A percentile compares a stretch with the other conserved stretches of the same genome.
Evolutionary conservation across 23 red algal genomes (phyloP).

Genomic region (Gracilaria caudata): DNA sequence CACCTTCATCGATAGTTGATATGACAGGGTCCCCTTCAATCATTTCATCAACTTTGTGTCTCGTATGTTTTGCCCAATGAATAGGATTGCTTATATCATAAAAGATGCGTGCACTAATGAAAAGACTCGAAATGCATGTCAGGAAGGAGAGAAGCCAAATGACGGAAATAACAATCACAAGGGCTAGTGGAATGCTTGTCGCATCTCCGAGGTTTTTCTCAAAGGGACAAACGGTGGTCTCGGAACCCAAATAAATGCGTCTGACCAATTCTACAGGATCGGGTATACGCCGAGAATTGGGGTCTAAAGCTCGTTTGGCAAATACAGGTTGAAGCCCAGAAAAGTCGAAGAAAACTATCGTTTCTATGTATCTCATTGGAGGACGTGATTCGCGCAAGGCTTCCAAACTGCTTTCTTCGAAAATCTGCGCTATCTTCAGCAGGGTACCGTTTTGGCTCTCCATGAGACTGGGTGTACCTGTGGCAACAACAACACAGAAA

Average conservation of each 20-base stretch:
- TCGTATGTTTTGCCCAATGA: slow-evolving; percentile 1
- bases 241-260: neutral
- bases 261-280: neutral
- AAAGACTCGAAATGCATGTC: neutral
- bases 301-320: neutral
- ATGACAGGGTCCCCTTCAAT: neutral
- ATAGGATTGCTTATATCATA: neutral
- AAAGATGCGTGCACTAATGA: neutral
- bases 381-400: neutral
- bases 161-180: neutral
- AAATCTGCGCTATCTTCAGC: neutral
- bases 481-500: neutral
- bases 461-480: neutral
- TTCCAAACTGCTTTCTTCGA: neutral
- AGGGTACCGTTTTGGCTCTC: neutral
- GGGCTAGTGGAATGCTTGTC: neutral
- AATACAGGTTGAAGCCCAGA: neutral
- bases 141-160: neutral
- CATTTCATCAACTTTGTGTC: neutral
- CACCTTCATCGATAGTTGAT: neutral
- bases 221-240: neutral
- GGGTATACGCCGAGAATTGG: neutral
- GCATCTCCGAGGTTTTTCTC: neutral
- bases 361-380: neutral
- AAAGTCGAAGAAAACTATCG: neutral